A percentile compares a stretch with the other conserved stretches of the same genome.
Conservation (phyloP, 1,284 basidiomycete genomes). For the Puccinia horiana region DNA sequence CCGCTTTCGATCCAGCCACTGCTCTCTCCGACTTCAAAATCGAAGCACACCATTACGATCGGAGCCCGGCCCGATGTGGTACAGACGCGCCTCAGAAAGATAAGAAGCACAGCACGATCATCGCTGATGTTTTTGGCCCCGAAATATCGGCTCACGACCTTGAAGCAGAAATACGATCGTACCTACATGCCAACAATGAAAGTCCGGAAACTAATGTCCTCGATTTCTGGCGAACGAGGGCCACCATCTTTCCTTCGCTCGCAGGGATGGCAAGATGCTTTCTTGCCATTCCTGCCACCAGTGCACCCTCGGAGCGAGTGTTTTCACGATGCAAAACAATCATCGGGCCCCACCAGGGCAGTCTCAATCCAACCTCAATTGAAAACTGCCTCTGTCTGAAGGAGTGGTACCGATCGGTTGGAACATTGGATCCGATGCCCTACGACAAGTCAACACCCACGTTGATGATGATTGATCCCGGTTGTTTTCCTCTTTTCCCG, state of each 20-base stretch:
- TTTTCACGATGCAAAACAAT: neutral
- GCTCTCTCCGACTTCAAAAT: neutral
- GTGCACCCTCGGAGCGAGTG: neutral
- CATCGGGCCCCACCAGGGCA: neutral
- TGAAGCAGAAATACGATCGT: neutral
- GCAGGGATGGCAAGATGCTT: neutral
- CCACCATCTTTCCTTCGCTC: neutral
- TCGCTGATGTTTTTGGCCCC: neutral
- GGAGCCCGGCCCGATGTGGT: neutral
- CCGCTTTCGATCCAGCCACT: neutral
- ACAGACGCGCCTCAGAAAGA: neutral
- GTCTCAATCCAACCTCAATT: neutral
- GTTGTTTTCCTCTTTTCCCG: too few relatives aligned
- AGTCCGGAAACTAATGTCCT: neutral
- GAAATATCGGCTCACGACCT: too few relatives aligned
- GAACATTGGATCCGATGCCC: neutral
- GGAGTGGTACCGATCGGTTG: neutral
- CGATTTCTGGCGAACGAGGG: neutral
- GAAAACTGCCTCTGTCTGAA: neutral
- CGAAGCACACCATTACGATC: neutral
- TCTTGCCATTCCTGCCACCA: constrained; percentile 12
- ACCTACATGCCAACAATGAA: neutral
- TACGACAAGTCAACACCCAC: too few relatives aligned
- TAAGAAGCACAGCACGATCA: neutral
- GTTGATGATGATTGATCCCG: too few relatives aligned